Evolutionary conservation across 176 grass and related monocot genomes (phyloP).

Genomic region (Dendrocalamus sinicus): DNA sequence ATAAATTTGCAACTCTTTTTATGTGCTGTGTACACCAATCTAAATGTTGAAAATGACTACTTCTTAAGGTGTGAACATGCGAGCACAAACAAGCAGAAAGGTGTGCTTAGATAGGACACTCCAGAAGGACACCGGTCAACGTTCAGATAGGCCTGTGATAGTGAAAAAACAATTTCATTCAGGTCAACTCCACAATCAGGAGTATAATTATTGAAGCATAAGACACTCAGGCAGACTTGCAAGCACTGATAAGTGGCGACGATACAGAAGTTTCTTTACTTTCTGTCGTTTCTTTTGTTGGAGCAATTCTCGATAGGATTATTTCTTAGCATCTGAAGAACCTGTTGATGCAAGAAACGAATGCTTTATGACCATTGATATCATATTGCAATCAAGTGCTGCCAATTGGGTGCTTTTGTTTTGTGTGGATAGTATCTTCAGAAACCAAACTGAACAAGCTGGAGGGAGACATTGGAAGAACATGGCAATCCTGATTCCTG

Average conservation of each 20-base stretch:
- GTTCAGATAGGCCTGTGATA: not conserved
- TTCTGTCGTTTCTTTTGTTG: not conserved
- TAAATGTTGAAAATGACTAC: constrained; percentile 19
- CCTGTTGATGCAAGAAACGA: not conserved
- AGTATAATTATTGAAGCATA: not conserved
- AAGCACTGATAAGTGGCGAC: not conserved
- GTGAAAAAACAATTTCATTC: not conserved
- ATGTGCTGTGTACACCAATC: not conserved
- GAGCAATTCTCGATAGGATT: not conserved
- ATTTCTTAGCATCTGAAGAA: not conserved
- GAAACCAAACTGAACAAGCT: not conserved
- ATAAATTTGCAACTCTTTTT: constrained; percentile 7
- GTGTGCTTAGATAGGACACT: constrained; percentile 12
- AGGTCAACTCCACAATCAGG: constrained; percentile 10
- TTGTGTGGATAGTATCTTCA: not conserved
- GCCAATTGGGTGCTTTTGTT: not conserved
- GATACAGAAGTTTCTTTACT: not conserved
- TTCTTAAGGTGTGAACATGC: constrained; percentile 34
- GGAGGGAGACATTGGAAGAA: not conserved
- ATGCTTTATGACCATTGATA: constrained; percentile 18
- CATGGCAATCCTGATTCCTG: not conserved
- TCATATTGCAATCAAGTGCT: constrained; percentile 3
- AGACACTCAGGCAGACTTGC: not conserved
- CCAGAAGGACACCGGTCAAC: not conserved
- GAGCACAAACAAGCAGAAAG: not conserved